phyloP scores from a whole-genome alignment of 2,329 filamentous ascomycete species.

The Xylaria sp. region DNA sequence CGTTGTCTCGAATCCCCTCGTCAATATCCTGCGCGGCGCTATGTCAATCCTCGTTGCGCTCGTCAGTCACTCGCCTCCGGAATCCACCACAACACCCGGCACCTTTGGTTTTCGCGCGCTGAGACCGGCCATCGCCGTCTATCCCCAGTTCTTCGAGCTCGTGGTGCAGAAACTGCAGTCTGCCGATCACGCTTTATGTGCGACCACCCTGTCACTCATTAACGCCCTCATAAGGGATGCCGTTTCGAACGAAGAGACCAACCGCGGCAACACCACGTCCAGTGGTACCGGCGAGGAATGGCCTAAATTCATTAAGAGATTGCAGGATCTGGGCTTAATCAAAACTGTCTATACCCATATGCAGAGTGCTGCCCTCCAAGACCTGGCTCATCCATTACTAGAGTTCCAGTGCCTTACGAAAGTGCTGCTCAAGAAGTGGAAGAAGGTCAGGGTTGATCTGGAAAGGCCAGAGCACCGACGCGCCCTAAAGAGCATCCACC shows the following conservation, averaged over 20 bases:
- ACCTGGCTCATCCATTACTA: conserved; percentile 86
- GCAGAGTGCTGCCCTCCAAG: conserved; percentile 92
- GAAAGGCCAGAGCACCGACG: conserved; percentile 89
- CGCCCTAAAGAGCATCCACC: conserved; percentile 84
- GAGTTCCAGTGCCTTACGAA: conserved; percentile 96
- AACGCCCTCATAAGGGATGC: conserved; percentile 95
- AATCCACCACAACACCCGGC: conserved; percentile 59
- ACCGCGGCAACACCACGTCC: conserved; percentile 49
- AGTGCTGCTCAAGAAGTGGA: conserved; percentile 86
- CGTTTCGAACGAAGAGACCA: conserved; percentile 74
- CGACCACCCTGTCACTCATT: conserved; percentile 93
- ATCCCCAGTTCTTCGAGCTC: conserved; percentile 94
- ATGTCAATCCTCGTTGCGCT: conserved; percentile 97
- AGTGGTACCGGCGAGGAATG: conserved; percentile 73
- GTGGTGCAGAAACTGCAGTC: conserved; percentile 91
- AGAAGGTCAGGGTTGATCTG: conserved; percentile 82
- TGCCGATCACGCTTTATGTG: conserved; percentile 93
- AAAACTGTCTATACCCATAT: conserved; percentile 91
- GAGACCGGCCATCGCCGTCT: conserved; percentile 88
- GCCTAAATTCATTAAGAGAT: conserved; percentile 91
- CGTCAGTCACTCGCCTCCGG: conserved; percentile 78
- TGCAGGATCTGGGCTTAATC: conserved; percentile 94
- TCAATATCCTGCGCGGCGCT: conserved; percentile 95
- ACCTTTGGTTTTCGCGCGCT: conserved; percentile 89
- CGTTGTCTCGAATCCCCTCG: conserved; percentile 92